These are phyloP conservation scores for Cyberlindnera japonica DNA, from an alignment of 805 yeast genomes.

Conservation along the genomic window DNA sequence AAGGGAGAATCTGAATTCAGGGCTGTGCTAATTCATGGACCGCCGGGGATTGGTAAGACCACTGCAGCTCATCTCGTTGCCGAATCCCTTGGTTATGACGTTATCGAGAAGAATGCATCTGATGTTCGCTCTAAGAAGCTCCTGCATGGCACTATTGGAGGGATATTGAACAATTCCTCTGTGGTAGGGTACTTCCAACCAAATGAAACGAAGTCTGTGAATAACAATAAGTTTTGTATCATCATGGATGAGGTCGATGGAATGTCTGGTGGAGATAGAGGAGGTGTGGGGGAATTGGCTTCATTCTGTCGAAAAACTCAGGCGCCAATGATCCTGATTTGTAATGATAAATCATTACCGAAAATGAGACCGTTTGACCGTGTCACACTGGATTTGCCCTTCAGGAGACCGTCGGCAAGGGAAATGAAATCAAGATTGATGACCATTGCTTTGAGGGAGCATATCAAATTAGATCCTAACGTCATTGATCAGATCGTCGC, in stretches of 20 bases:
- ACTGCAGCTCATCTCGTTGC: conserved; percentile 79
- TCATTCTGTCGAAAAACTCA: conserved; percentile 79
- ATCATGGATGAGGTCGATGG: conserved; percentile 99
- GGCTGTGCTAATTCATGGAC: conserved; percentile 84
- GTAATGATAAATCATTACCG: conserved; percentile 89
- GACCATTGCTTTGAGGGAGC: conserved; percentile 87
- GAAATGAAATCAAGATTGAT: conserved; percentile 80
- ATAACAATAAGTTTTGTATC: conserved; percentile 64
- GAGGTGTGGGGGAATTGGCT: conserved; percentile 95
- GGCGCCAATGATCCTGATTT: conserved; percentile 88
- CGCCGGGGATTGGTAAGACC: conserved; percentile 85
- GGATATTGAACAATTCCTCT: conserved; percentile 76
- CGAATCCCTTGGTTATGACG: conserved; percentile 62
- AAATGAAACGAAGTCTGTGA: conserved; percentile 28
- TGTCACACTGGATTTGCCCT: conserved; percentile 72
- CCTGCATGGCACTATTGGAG: conserved; percentile 62
- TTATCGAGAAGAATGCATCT: conserved; percentile 76
- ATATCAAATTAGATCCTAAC: conserved; percentile 72
- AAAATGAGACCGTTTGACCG: conserved; percentile 96
- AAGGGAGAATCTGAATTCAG: conserved; percentile 66
- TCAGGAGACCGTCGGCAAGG: conserved; percentile 82
- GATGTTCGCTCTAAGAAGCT: conserved; percentile 87
- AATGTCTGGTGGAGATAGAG: conserved; percentile 98
- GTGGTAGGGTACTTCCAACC: conserved; percentile 69
- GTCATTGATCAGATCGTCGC: conserved; percentile 81